Evolutionary conservation across 139 green algal species (phyloP).

Genomic region (Chlorella vulgaris): DNA sequence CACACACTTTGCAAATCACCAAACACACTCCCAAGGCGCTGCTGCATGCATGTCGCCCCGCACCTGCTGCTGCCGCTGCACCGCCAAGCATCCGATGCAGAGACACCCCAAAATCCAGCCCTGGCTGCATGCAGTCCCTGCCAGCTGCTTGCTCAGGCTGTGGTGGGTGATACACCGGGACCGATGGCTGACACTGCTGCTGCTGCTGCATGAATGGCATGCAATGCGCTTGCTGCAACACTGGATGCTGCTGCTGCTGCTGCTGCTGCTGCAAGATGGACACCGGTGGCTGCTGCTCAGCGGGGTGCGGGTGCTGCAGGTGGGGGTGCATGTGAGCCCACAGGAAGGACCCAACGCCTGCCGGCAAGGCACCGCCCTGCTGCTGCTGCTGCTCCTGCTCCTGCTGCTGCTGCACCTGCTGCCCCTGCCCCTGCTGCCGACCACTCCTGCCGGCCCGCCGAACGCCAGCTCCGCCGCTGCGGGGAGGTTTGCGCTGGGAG

Average conservation of each 20-base stretch:
- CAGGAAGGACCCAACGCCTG: neutral
- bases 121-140: neutral
- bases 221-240: neutral
- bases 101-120: neutral
- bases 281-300: neutral
- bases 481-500: neutral
- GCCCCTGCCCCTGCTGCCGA: neutral
- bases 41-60: neutral
- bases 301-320: neutral
- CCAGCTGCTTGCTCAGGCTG: too few relatives aligned
- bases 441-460: neutral
- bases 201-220: too few relatives aligned
- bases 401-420: neutral
- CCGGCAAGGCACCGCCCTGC: neutral
- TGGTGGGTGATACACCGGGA: too few relatives aligned
- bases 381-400: neutral
- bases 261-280: slow-evolving; percentile 2
- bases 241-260: neutral
- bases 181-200: too few relatives aligned
- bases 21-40: too few relatives aligned
- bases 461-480: neutral
- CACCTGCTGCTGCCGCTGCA: neutral
- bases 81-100: neutral
- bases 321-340: neutral
- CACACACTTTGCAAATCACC: too few relatives aligned